Conservation (phyloP, 192 early-diverging fungal species). For the Backusella psychrophila region DNA sequence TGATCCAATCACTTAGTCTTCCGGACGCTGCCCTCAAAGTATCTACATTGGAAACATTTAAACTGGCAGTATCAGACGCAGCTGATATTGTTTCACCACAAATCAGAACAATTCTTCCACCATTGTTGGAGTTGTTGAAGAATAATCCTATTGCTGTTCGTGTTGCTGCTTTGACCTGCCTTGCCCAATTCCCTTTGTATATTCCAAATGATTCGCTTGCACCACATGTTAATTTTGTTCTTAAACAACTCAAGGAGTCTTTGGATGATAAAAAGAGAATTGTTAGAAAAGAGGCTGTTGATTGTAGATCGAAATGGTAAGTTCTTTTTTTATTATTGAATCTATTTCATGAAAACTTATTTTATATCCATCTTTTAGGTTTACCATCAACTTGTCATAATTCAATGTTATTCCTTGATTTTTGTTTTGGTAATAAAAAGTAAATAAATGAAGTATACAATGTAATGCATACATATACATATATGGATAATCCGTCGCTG, state of each 20-base stretch:
- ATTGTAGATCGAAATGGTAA: slow-evolving; percentile 85
- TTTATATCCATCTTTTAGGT: not conserved
- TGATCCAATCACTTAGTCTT: slow-evolving; percentile 71
- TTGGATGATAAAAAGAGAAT: slow-evolving; percentile 88
- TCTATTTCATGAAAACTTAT: not conserved
- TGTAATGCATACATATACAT: no score
- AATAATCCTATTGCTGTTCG: slow-evolving; percentile 54
- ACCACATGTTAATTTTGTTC: slow-evolving; percentile 60
- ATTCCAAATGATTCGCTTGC: slow-evolving; percentile 57
- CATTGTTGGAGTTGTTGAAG: slow-evolving; percentile 39
- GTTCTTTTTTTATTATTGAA: not conserved
- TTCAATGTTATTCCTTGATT: not conserved
- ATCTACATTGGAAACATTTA: slow-evolving; percentile 75
- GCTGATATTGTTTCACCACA: slow-evolving; percentile 63
- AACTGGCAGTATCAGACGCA: slow-evolving; percentile 68
- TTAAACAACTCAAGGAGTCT: slow-evolving; percentile 58
- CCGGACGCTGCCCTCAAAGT: slow-evolving; percentile 65
- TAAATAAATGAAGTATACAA: not conserved
- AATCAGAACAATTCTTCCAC: slow-evolving; percentile 39
- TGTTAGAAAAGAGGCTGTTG: slow-evolving; percentile 86
- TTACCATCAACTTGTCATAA: not conserved
- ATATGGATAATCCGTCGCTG: no score
- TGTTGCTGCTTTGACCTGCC: slow-evolving; percentile 66
- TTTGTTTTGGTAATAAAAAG: not conserved
- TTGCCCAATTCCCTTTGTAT: slow-evolving; percentile 65